Base-by-base conservation (phyloP, 2,329 filamentous ascomycete genomes). In the Hymenoscyphus linearis region DNA sequence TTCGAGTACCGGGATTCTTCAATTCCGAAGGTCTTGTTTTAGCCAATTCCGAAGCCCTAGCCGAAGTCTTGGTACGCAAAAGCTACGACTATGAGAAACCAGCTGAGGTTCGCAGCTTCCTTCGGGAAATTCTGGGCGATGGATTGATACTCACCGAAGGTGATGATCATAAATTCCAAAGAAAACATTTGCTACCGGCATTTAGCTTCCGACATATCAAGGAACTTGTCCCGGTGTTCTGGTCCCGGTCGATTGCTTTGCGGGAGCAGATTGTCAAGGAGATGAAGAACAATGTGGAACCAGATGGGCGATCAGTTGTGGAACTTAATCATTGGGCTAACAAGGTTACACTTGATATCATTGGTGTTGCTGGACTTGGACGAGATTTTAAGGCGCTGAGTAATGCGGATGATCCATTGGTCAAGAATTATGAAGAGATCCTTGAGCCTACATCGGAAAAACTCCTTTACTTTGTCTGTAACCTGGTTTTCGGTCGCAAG, bases 141-240 rank as follows among this genome's bases (percentile, higher is more conserved):
- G 89, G 90, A 9, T 76, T 92, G 10, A 76, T 96, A 36, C 77
- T 77, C 4, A 84, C 87, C 0, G 92, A 97, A 74, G 92, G 92
- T 14, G 89, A 93, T 14, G 89, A 92, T 68, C 93, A 96, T 75
- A 93, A 89, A 76, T 78, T 85, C 69, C 88, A 91, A 76, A 82
- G 92, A 52, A 91, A 88, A 71, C 85, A 87, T 63, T 80, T 96
- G 25, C 83, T 87, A 75, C 91, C 91, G 0, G 89, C 90, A 0
- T 96, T 96, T 72, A 81, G 85, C 27, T 93, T 91, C 71, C 84
- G 90, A 14, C 89, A 95, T 69, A 80, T 96, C 72, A 95, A 93
- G 71, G 85, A 92, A 59, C 77, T 96, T 5, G 93, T 95, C 67
- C 88, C 90, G 0, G 76, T 89, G 4, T 96, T 96, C 73, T 96